Evolutionary conservation across 257 asterid genomes (phyloP).

Genomic region (Nicotiana tomentosiformis): DNA sequence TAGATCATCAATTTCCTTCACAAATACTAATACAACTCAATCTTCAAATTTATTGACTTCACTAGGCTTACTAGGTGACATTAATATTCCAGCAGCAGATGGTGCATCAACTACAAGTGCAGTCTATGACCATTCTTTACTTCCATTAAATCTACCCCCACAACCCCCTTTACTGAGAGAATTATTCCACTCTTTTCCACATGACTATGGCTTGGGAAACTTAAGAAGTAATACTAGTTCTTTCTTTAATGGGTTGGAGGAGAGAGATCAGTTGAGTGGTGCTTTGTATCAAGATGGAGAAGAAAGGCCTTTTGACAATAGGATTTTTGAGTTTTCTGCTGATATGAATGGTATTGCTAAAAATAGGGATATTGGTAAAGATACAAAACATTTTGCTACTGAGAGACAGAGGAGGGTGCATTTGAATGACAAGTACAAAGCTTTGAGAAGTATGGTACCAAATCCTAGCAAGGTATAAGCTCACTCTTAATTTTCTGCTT

Average conservation of each 20-base stretch:
- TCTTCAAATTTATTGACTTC: conserved; percentile 51
- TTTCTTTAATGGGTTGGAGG: conserved; percentile 57
- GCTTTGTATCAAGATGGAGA: conserved; percentile 48
- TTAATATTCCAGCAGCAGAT: conserved; percentile 3
- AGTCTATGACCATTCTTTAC: conserved; percentile 61
- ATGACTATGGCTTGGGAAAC: conserved; percentile 38
- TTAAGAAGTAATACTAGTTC: conserved; percentile 24
- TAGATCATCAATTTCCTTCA: conserved; percentile 1
- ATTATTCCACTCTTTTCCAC: conserved; percentile 61
- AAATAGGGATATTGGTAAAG: conserved; percentile 44
- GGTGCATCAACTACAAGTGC: conserved; percentile 26
- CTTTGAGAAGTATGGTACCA: conserved; percentile 54
- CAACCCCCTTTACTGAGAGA: conserved; percentile 81
- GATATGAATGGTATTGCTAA: conserved; percentile 49
- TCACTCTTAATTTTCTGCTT: neutral
- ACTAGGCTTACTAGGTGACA: conserved; percentile 62
- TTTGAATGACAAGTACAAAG: conserved; percentile 50
- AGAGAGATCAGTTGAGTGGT: conserved; percentile 37
- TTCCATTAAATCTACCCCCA: conserved; percentile 68
- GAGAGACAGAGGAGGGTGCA: conserved; percentile 78
- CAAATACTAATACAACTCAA: no score
- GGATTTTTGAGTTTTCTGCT: conserved; percentile 55
- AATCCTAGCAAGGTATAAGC: conserved; percentile 64
- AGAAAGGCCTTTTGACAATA: conserved; percentile 39
- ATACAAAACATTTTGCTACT: conserved; percentile 59